These are phyloP conservation scores for Picea sitchensis DNA, from an alignment of 75 land plant species.

Conservation along the genomic window DNA sequence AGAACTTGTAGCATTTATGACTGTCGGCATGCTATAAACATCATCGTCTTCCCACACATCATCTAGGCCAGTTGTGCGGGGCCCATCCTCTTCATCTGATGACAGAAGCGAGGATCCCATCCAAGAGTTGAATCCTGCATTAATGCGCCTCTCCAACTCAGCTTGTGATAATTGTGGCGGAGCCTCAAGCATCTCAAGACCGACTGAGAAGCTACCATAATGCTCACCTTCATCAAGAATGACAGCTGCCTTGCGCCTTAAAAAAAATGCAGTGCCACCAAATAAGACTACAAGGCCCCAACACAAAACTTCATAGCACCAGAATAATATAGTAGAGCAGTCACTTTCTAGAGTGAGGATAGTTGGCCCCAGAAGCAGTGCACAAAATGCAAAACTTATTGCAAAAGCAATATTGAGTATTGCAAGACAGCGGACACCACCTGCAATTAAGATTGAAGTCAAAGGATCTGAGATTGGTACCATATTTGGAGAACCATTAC, in stretches of 20 bases:
- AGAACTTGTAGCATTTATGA: no score
- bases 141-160: conserved; percentile 72
- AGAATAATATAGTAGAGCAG: no score
- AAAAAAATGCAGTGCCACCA: no score
- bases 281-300: no score
- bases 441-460: conserved; percentile 32
- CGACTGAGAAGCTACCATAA: conserved; percentile 40
- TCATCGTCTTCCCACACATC: conserved; percentile 8
- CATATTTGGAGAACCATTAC: not conserved
- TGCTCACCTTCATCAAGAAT: no score
- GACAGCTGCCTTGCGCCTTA: no score
- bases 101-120: conserved; percentile 88
- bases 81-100: conserved; percentile 76
- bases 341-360: no score
- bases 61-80: conserved; percentile 9
- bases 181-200: conserved; percentile 83
- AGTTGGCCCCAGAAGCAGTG: no score
- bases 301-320: no score
- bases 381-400: no score
- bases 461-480: not conserved
- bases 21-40: not conserved
- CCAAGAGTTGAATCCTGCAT: conserved; percentile 83
- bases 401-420: no score
- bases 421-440: no score
- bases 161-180: conserved; percentile 34